Conservation (phyloP, 2,329 filamentous ascomycete species). For the Penicillium janthinellum region DNA sequence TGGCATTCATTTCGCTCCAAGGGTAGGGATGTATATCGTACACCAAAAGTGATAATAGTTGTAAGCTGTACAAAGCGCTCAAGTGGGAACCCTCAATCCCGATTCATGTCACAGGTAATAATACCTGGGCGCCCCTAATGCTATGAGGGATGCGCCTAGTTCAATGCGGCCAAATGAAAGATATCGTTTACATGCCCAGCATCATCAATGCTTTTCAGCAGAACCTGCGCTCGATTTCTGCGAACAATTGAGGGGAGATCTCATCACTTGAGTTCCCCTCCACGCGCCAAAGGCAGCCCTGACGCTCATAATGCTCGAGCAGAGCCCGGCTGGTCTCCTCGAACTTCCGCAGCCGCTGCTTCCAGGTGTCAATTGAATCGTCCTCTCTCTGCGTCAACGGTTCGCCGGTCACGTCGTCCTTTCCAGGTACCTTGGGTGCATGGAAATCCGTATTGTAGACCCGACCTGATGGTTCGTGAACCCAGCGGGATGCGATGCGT, state of each 20-base stretch:
- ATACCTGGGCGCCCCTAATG: constrained; percentile 4
- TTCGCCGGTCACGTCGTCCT: constrained; percentile 91
- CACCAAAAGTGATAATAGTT: constrained; percentile 14
- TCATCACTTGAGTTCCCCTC: constrained; percentile 89
- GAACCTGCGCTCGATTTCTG: constrained; percentile 81
- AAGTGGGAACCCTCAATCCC: constrained; percentile 2
- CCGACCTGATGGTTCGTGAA: constrained; percentile 85
- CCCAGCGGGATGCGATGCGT: constrained; percentile 88
- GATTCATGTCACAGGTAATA: constrained; percentile 22
- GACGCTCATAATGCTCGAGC: constrained; percentile 83
- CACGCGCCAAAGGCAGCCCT: constrained; percentile 83
- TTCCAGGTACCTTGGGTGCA: constrained; percentile 74
- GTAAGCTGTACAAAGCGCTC: constrained; percentile 19
- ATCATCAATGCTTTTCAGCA: constrained; percentile 31
- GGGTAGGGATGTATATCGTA: constrained; percentile 21
- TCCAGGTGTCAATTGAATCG: constrained; percentile 85
- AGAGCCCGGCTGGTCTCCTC: constrained; percentile 82
- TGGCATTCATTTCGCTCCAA: background rate
- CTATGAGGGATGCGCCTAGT: constrained; percentile 9
- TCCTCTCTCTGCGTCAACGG: constrained; percentile 78
- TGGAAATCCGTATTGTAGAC: constrained; percentile 97
- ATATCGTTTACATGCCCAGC: constrained; percentile 12
- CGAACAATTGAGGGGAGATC: constrained; percentile 85
- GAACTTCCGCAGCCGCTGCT: constrained; percentile 76
- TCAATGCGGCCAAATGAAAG: constrained; percentile 12